Conservation (phyloP, 2,329 filamentous ascomycete genomes). For the Calycina marina region DNA sequence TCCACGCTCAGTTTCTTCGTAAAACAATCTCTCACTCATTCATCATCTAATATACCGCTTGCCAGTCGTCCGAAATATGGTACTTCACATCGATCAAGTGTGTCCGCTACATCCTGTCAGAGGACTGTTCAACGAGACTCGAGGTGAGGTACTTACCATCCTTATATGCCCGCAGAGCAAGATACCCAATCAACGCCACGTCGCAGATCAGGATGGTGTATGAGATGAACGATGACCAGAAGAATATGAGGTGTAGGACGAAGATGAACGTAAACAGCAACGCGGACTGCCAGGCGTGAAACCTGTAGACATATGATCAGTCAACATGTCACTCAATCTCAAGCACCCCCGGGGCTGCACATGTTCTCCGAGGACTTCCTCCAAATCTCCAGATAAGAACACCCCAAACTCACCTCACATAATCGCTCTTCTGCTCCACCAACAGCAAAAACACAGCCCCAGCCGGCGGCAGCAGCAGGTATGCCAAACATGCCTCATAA, state of each 20-base stretch:
- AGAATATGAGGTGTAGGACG: constrained; percentile 71
- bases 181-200: constrained; percentile 57
- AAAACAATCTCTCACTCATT: constrained; percentile 29
- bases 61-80: constrained; percentile 77
- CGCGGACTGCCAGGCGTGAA: constrained; percentile 92
- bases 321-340: constrained; percentile 3
- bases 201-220: constrained; percentile 73
- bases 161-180: constrained; percentile 67
- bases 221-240: constrained; percentile 69
- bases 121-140: constrained; percentile 1
- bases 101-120: too few relatives aligned
- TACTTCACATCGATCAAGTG: constrained; percentile 46
- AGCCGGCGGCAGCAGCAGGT: constrained; percentile 69
- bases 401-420: constrained; percentile 59
- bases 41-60: constrained; percentile 81
- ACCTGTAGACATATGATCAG: constrained; percentile 34
- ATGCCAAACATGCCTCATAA: constrained; percentile 82
- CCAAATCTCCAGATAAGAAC: too few relatives aligned
- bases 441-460: constrained; percentile 76
- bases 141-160: constrained; percentile 39
- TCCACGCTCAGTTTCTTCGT: too few relatives aligned
- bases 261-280: constrained; percentile 64
- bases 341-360: not conserved
- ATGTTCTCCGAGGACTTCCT: not conserved
- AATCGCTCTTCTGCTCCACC: constrained; percentile 88